phyloP scores from a whole-genome alignment of 108 stramenopile species.

The Schizochytrium sp. region DNA sequence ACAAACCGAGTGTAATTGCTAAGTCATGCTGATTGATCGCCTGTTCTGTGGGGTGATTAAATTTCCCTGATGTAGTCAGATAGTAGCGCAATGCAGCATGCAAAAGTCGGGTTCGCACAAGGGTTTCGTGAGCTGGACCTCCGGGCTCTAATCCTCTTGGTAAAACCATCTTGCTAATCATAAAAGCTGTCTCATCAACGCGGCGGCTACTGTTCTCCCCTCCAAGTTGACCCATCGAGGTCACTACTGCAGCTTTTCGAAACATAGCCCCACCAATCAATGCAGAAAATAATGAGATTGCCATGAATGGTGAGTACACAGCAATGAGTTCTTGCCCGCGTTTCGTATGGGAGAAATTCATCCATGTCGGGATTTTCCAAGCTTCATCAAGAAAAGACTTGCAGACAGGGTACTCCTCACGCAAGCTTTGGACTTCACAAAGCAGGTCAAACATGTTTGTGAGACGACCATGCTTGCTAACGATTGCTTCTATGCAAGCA shows the following conservation, averaged over 20 bases:
- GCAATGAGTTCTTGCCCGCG: conserved; percentile 22
- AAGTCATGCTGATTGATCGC: conserved; percentile 33
- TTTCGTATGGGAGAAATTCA: not conserved
- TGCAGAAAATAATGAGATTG: not conserved
- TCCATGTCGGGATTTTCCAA: not conserved
- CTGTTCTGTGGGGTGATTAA: conserved; percentile 18
- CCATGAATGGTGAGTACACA: conserved; percentile 45
- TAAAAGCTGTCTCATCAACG: not conserved
- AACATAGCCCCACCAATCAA: conserved; percentile 17
- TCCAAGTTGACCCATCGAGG: conserved; percentile 33
- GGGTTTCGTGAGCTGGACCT: not conserved
- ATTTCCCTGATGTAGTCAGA: not conserved
- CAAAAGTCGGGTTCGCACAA: conserved; percentile 15
- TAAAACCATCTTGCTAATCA: conserved; percentile 20
- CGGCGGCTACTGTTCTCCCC: conserved; percentile 3
- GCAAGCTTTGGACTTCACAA: not conserved
- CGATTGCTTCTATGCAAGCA: not conserved
- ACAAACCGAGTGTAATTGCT: conserved; percentile 6
- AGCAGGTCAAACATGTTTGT: conserved; percentile 26
- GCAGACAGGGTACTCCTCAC: not conserved
- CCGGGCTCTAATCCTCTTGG: not conserved
- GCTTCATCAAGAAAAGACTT: conserved; percentile 11
- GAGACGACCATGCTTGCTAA: not conserved
- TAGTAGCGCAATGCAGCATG: not conserved
- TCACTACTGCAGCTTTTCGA: conserved; percentile 1